Base-by-base conservation (phyloP, 2,329 filamentous ascomycete genomes). In the Tolypocladium endophyticum region DNA sequence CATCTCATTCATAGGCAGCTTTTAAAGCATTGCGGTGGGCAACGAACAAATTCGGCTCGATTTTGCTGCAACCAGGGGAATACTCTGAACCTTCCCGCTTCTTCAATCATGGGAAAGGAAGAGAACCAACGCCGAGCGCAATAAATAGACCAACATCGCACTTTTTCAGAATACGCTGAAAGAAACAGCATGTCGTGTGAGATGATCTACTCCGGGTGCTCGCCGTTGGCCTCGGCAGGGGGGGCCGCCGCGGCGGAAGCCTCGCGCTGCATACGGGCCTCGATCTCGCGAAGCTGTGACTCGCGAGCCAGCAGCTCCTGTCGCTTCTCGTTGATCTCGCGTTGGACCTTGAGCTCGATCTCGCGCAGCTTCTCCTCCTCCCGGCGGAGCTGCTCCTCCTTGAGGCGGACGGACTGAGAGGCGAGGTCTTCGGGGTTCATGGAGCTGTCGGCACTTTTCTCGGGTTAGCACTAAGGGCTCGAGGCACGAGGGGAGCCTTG, bases 291-390 rank as follows among this genome's bases (percentile, higher is more conserved):
- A 69, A 99, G 86, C 80, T 99, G 94, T 71, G 92, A 96, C 81
- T 99, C 94, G 76, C 94, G 92, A 65, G 94, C 94, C 77, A 99
- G 76, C 63, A 99, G 84, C 79, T 99, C 94, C 80, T 99, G 94
- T 80, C 94, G 88, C 86, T 99, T 99, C 85, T 97, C 94, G 79
- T 97, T 96, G 81, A 99, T 99, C 79, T 99, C 94, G 73, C 94
- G 90, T 81, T 99, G 94, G 64, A 99, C 94, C 87, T 99, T 99
- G 81, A 97, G 83, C 76, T 99, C 94, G 74, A 99, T 97, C 81
- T 99, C 94, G 76, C 94, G 90, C 65, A 99, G 88, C 83, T 99
- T 99, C 88, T 99, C 94, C 81, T 99, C 94, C 78, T 99, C 94
- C 71, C 94, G 92, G 73, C 94, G 91, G 68, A 99, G 89, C 77